phyloP scores from a whole-genome alignment of 345 rosid species.

The Geranium brycei region DNA sequence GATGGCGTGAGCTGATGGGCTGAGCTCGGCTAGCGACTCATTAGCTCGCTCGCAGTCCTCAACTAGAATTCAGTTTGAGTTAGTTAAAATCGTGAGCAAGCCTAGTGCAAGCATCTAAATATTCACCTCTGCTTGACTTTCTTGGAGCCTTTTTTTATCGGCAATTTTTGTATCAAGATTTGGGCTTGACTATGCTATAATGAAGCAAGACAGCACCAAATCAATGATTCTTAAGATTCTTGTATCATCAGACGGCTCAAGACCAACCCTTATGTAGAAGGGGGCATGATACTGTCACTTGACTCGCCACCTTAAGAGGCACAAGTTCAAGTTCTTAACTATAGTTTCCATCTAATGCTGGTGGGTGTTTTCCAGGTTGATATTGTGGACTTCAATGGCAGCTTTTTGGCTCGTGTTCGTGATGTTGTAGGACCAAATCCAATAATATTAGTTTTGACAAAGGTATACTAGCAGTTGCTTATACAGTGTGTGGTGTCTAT shows the following conservation, averaged over 20 bases:
- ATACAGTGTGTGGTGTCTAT: background rate
- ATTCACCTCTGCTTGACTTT: background rate
- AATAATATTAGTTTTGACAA: slow-evolving; percentile 73
- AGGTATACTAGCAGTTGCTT: slow-evolving; percentile 36
- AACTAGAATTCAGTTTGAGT: background rate
- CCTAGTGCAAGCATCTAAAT: background rate
- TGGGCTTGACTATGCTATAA: too few relatives aligned
- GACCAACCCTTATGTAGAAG: too few relatives aligned
- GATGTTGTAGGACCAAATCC: slow-evolving; percentile 91
- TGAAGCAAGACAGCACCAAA: too few relatives aligned
- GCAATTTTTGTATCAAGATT: too few relatives aligned
- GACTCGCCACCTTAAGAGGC: too few relatives aligned
- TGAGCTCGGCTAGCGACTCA: background rate
- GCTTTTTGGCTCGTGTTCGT: slow-evolving; percentile 82
- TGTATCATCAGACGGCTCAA: too few relatives aligned
- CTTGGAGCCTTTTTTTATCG: background rate
- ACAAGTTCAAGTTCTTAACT: too few relatives aligned
- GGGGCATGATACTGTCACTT: too few relatives aligned
- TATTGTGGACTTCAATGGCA: slow-evolving; percentile 89
- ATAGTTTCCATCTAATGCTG: background rate
- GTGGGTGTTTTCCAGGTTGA: slow-evolving; percentile 51
- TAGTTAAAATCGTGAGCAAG: background rate
- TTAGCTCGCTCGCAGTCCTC: background rate
- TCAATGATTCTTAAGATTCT: too few relatives aligned
- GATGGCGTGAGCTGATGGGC: background rate